phyloP scores from a whole-genome alignment of 768 basidiomycete genomes.

The Dioszegia crocea region DNA sequence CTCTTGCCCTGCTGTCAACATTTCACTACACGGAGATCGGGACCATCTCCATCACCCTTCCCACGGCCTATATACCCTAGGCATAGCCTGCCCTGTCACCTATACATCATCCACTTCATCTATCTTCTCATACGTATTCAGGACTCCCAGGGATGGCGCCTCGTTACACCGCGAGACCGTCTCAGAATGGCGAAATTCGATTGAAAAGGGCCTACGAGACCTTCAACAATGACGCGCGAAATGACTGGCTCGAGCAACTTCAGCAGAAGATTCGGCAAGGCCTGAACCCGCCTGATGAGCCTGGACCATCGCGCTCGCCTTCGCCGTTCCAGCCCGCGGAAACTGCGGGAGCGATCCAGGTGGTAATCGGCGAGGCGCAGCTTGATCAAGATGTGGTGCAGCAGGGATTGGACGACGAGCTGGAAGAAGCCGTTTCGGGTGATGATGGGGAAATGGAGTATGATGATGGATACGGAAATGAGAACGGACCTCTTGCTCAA shows the following conservation, averaged over 20 bases:
- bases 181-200: neutral
- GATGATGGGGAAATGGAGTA: conserved; percentile 7
- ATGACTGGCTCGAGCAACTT: conserved; percentile 29
- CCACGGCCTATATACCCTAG: neutral
- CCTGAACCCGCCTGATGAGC: conserved; percentile 24
- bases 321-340: conserved; percentile 13
- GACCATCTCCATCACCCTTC: neutral
- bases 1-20: neutral
- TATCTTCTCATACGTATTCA: no score
- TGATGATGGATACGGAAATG: neutral
- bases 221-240: conserved; percentile 10
- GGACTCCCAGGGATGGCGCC: no score
- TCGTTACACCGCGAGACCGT: no score
- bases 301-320: conserved; percentile 34
- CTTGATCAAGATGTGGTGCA: conserved; percentile 10
- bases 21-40: conserved; percentile 5
- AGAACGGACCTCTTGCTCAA: no score
- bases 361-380: neutral
- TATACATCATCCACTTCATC: neutral
- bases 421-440: conserved; percentile 9
- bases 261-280: conserved; percentile 30
- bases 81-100: neutral
- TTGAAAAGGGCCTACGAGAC: conserved; percentile 17
- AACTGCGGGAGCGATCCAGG: neutral
- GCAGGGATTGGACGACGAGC: conserved; percentile 11